Base-by-base conservation (phyloP, 1,284 basidiomycete genomes). In the Meripilus lineatus region DNA sequence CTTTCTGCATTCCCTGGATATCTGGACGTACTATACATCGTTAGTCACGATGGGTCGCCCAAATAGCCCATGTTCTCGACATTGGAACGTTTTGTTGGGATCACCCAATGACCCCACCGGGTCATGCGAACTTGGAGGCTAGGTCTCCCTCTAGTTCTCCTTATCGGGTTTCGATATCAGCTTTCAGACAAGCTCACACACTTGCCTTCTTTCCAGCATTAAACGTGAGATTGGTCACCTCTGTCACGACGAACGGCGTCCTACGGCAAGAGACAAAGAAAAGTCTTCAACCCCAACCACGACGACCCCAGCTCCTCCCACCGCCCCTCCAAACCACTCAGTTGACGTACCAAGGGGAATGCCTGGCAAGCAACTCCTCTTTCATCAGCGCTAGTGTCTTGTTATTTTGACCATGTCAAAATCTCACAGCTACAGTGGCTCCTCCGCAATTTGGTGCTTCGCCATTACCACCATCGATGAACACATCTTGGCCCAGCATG, bases 141-240 rank as follows among this genome's bases (percentile, higher is more conserved):
- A n/a, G n/a, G n/a, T n/a, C n/a, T n/a, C n/a, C n/a, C n/a, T n/a
- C n/a, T n/a, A n/a, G n/a, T n/a, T n/a, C n/a, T n/a, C n/a, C n/a
- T n/a, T n/a, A n/a, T n/a, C n/a, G n/a, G n/a, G n/a, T n/a, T n/a
- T n/a, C n/a, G n/a, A n/a, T n/a, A n/a, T n/a, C n/a, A n/a, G n/a
- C n/a, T n/a, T n/a, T n/a, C n/a, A n/a, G n/a, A n/a, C n/a, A n/a
- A n/a, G n/a, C n/a, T n/a, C n/a, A n/a, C 20, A 15, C 30, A n/a
- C 10, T 36, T 23, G 23, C 17, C 7, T 18, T 34, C 25, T 32
- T 13, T 14, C 15, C 57, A 93, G 91, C 56, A 89, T 93, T 54
- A 93, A 93, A 64, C 80, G 92, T 44, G 91, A 93, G 61, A 94
- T 93, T 51, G 88, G 89, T 0, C 89, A 93, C 66, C 71, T 93